These are phyloP conservation scores for Penicillium angulare DNA, from an alignment of 495 filamentous ascomycete species.

Conservation along the genomic window DNA sequence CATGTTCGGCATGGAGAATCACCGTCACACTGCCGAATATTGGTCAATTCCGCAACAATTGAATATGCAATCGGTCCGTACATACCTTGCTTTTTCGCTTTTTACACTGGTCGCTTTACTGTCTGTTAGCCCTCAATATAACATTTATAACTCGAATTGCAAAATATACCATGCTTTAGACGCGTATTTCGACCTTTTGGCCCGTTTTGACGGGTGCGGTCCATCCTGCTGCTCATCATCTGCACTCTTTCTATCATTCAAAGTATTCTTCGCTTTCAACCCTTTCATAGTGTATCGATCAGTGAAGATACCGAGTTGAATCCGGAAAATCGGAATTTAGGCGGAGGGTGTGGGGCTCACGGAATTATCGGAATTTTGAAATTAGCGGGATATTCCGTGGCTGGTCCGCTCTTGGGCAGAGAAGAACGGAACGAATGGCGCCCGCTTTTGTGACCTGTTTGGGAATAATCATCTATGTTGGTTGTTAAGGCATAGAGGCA, in stretches of 20 bases:
- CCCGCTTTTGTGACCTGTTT: no score
- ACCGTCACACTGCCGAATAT: conserved; percentile 22
- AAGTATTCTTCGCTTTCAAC: background rate
- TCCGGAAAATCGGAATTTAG: conserved; percentile 3
- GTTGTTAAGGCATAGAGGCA: no score
- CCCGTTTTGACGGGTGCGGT: conserved; percentile 2
- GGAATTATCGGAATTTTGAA: conserved; percentile 18
- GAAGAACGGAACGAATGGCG: no score
- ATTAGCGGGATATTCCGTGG: no score
- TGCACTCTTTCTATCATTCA: background rate
- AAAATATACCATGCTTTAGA: conserved; percentile 26
- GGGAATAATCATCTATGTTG: no score
- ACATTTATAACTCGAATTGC: background rate
- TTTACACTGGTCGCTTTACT: conserved; percentile 19
- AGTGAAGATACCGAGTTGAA: background rate
- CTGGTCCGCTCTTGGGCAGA: no score
- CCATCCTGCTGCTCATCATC: background rate
- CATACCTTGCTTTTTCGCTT: conserved; percentile 25
- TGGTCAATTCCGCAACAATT: background rate
- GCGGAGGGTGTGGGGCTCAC: conserved; percentile 8
- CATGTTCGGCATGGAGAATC: conserved; percentile 22
- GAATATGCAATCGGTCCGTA: background rate
- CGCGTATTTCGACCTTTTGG: conserved; percentile 24
- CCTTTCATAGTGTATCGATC: background rate
- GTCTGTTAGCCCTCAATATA: background rate